A percentile compares a stretch with the other conserved stretches of the same genome.
Evolutionary conservation across 2,329 filamentous ascomycete genomes (phyloP).

Genomic region (Claviceps lovelessii): DNA sequence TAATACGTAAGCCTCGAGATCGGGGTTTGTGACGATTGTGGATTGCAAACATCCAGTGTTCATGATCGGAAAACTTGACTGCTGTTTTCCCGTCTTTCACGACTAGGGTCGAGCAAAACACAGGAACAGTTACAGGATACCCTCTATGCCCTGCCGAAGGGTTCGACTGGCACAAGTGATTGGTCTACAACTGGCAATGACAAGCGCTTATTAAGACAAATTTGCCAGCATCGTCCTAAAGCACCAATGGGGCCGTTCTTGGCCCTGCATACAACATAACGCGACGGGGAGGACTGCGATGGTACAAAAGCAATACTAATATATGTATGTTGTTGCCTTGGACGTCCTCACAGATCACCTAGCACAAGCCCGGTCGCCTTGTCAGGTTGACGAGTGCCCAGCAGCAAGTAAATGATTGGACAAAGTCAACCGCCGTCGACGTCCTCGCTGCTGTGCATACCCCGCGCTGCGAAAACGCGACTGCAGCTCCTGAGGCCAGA

Average conservation of each 20-base stretch:
- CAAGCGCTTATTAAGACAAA: not conserved
- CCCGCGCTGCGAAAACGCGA: slow-evolving; percentile 2
- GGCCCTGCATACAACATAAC: not conserved
- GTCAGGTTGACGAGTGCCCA: not conserved
- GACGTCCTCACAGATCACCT: not conserved
- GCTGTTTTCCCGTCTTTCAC: not conserved
- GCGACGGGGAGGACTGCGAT: not conserved
- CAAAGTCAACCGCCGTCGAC: slow-evolving; percentile 4
- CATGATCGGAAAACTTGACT: not conserved
- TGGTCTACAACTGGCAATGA: not conserved
- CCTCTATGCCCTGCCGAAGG: not conserved
- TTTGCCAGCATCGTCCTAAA: not conserved
- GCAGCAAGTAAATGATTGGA: not conserved
- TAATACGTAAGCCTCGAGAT: not conserved
- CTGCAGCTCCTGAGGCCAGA: slow-evolving; percentile 5
- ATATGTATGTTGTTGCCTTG: too few relatives aligned
- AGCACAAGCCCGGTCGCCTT: not conserved
- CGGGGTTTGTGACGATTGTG: not conserved
- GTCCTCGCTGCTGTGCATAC: not conserved
- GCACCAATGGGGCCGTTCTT: not conserved
- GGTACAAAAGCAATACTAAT: not conserved
- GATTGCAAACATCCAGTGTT: not conserved
- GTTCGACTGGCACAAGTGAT: not conserved
- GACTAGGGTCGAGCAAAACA: not conserved
- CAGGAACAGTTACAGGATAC: not conserved